Conservation (phyloP, 805 yeast genomes). For the Lachancea sp. region DNA sequence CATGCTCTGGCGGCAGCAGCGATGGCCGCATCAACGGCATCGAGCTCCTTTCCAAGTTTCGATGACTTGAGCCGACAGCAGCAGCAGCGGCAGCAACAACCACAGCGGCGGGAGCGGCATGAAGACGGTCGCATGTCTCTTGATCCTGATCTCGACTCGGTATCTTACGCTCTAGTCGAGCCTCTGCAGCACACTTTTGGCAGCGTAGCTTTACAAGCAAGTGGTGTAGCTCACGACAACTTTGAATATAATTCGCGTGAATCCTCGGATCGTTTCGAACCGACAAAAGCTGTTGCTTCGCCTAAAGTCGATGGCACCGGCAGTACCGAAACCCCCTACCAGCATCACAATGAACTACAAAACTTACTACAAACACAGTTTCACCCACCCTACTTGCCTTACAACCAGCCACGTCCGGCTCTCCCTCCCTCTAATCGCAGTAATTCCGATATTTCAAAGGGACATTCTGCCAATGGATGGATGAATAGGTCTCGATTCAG, state of each 20-base stretch:
- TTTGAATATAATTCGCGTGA: slow-evolving; percentile 3
- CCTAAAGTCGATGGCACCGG: neutral
- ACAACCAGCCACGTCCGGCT: neutral
- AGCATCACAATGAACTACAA: neutral
- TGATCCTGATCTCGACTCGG: slow-evolving; percentile 3
- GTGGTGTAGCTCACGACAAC: slow-evolving; percentile 7
- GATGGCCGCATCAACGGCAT: neutral
- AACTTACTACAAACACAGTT: neutral
- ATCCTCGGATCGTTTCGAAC: slow-evolving; percentile 6
- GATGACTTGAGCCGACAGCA: neutral
- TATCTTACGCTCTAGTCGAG: neutral
- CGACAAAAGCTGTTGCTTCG: neutral
- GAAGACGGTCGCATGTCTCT: slow-evolving; percentile 2
- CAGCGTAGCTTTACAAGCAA: slow-evolving; percentile 1
- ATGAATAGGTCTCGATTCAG: slow-evolving; percentile 8
- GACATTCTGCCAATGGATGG: slow-evolving; percentile 8
- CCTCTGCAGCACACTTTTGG: neutral
- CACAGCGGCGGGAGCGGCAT: too few species aligned
- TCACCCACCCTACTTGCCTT: neutral
- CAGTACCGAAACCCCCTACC: neutral
- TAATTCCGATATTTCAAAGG: neutral
- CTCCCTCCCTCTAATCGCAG: neutral
- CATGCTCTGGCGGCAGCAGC: neutral
- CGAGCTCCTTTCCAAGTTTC: neutral
- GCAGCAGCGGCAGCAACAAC: neutral